These are phyloP conservation scores for Daedaleopsis nitida DNA, from an alignment of 768 basidiomycete genomes.

Conservation along the genomic window DNA sequence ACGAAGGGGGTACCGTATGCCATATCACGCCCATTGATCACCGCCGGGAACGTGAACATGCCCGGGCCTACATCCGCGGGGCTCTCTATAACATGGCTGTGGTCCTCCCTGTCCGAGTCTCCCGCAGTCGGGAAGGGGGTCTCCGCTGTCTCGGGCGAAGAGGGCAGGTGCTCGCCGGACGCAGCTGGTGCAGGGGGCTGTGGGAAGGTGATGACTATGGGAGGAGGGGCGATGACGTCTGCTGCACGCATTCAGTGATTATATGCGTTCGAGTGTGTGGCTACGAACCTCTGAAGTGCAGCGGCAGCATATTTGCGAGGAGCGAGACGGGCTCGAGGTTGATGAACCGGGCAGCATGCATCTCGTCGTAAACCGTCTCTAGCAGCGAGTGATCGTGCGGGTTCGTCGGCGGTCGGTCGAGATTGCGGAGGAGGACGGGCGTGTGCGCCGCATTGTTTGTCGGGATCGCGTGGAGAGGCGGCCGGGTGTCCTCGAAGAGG, in stretches of 20 bases:
- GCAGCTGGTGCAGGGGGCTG: slow-evolving; percentile 33
- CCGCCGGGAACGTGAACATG: not conserved
- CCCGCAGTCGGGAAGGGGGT: not conserved
- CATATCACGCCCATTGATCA: slow-evolving; percentile 10
- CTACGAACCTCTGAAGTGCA: slow-evolving; percentile 61
- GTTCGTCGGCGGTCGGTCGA: slow-evolving; percentile 40
- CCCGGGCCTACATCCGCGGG: not conserved
- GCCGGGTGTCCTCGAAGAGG: slow-evolving; percentile 3
- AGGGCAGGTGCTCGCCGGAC: not conserved
- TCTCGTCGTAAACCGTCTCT: slow-evolving; percentile 64
- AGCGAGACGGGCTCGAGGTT: slow-evolving; percentile 66
- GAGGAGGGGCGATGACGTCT: slow-evolving; percentile 72
- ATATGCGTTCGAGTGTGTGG: not conserved
- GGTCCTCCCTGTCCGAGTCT: not conserved
- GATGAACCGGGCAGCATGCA: slow-evolving; percentile 69
- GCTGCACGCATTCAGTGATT: not conserved
- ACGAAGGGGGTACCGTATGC: slow-evolving; percentile 11
- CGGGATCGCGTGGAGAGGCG: slow-evolving; percentile 1
- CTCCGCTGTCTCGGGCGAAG: not conserved
- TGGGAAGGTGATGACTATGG: slow-evolving; percentile 62
- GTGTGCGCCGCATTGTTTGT: slow-evolving; percentile 3
- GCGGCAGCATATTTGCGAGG: slow-evolving; percentile 54
- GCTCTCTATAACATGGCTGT: not conserved
- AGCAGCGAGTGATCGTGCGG: slow-evolving; percentile 70
- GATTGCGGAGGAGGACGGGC: slow-evolving; percentile 7